Evolutionary conservation across 1,139 yeast genomes (phyloP), one percentile per base, ranked within the genome.

Genomic region (Eremothecium coryli): DNA sequence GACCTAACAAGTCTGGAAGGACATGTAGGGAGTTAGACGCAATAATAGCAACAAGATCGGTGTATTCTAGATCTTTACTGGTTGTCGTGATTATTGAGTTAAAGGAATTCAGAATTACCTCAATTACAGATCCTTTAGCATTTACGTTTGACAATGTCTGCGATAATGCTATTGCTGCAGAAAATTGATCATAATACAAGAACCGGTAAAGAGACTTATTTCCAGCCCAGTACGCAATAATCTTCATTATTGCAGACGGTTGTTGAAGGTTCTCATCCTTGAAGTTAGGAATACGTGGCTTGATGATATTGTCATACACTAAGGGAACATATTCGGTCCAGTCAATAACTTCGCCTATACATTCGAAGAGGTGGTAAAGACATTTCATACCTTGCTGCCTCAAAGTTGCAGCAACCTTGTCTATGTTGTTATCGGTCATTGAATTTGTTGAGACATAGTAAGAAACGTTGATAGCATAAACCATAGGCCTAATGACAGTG

Each of bases 221-320:
- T 10, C 68, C 64, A 29, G 90, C 70, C 76, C 94, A 72, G 11
- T 71, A 64, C 4, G 72, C 60, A 46, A 88, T 71, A n/a, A 85
- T 56, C 38, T 66, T 71, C 71, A 88, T 64, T 32, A 88, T 57
- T 0, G 94, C 72, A 0, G 96, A 85, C 1, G 88, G 79, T 49
- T 79, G 86, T 50, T 85, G 93, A 30, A 82, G 64, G 52, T 88
- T 88, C 48, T 82, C 95, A 26, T 62, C 68, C 2, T 81, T 79
- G 55, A 88, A 86, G 16, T 69, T 65, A 1, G 46, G 61, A 48
- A 90, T 64, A 49, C 93, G 72, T 9, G 94, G 88, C 15, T 53
- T 49, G n/a, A 90, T 62, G 23, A 86, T 63, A 27, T 63, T 52
- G 3, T 61, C 53, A 49, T 71, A 79, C 8, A 90, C 68, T 2